Evolutionary conservation across 495 filamentous ascomycete genomes (phyloP), one percentile per base, ranked within the genome.

Genomic region (Neurospora sp.): DNA sequence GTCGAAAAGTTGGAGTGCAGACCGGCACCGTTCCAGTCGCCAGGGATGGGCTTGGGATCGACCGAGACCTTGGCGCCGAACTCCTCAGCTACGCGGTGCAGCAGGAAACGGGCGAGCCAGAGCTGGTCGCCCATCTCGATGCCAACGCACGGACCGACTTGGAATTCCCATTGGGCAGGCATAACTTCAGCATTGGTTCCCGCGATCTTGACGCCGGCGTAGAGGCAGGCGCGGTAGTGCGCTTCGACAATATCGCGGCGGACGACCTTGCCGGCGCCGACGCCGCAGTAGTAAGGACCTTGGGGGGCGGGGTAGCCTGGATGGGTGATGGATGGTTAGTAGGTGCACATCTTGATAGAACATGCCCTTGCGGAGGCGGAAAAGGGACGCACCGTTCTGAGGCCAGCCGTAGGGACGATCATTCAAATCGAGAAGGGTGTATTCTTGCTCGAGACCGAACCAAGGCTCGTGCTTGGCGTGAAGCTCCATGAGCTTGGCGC

Each of bases 241-340:
- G 94, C 92, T 85, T 97, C 94, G 76, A 97, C 93, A 77, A 97
- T 94, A 80, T 97, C 95, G 86, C 94, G 90, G 88, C 93, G 94
- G 87, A 93, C 94, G 80, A 97, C 94, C 87, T 93, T 94, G 85
- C 94, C 93, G 79, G 93, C 93, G 77, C 94, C 94, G 72, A 96
- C 93, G 90, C 93, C 94, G 82, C 94, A 97, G 89, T 97, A 97
- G 90, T 97, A 97, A 74, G 95, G 94, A 75, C 94, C 94, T 85
- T 97, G 95, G 39, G 80, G 74, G 83, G 92, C 94, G 74, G 94
- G 94, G 91, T 90, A 97, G 85, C 95, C 95, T 66, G 46, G 78
- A 91, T 90, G 35, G 0, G 27, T 31, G 0, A 35, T 35, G 35
- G 35, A 0, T 35, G 0, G 35, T 35, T 35, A 35, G 35, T 35